Evolutionary conservation across 495 filamentous ascomycete species (phyloP), one percentile per base, ranked within the genome.

Genomic region (Sabuloglossum arenarium): DNA sequence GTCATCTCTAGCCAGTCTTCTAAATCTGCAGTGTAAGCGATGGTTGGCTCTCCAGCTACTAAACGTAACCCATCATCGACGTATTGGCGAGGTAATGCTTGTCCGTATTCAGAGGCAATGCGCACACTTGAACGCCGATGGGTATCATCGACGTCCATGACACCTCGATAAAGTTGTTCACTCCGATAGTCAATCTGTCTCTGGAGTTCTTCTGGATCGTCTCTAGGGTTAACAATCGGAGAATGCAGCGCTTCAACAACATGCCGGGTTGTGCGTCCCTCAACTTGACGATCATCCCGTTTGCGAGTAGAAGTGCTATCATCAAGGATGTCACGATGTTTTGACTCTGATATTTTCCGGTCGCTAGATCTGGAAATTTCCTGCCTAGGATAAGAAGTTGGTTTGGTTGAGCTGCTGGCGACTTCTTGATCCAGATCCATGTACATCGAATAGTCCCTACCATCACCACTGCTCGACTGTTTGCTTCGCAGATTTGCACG

Each of bases 1-100:
- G 79, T 83, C 47, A 79, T 64, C 30, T 75, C 70, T 30, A 83
- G 71, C 76, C 78, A 83, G 54, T 81, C 76, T 50, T 69, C 64
- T 21, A 83, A 61, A 58, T 81, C 78, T 12, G 23, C 21, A 23
- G 16, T 21, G 21, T 45, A 58, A 11, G 21, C 1, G 21, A 43
- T 23, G 10, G 39, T 43, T 43, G 39, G 21, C 19, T 34, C 25
- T 55, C 53, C 49, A n/a, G 14, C 14, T 16, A 23, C 21, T 5
- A 30, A n/a, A n/a, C 31, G 49, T 11, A 34, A 53, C 4, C 49
- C 49, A 28, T 29, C 49, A 29, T 21, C 28, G 23, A 21, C 49
- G 27, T 53, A 30, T 53, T 34, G 49, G 19, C 49, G 31, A 30
- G 49, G 14, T 27, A 21, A 11, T n/a, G 49, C 19, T 23, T 53